These are phyloP conservation scores for Pleurotus salmoneostramineus DNA, from an alignment of 768 basidiomycete species.

Conservation along the genomic window DNA sequence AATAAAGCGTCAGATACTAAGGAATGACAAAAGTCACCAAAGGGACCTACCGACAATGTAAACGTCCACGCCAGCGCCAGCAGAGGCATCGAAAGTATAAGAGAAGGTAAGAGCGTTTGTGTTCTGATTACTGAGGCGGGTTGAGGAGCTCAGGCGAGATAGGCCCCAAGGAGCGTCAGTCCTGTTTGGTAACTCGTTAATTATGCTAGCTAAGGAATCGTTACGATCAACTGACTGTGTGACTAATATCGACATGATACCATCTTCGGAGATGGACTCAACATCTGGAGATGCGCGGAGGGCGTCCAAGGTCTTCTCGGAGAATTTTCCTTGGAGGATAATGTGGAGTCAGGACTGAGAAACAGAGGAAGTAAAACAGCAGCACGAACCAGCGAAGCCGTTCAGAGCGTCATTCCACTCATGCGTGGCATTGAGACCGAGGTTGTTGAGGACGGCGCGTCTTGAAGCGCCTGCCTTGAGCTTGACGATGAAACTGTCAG, in stretches of 20 bases:
- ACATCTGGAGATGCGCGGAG: slow-evolving; percentile 23
- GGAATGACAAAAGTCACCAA: neutral
- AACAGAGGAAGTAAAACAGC: neutral
- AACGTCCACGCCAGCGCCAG: slow-evolving; percentile 34
- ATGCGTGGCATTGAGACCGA: slow-evolving; percentile 7
- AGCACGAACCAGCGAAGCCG: slow-evolving; percentile 19
- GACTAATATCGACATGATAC: slow-evolving; percentile 18
- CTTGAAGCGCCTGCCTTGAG: slow-evolving; percentile 16
- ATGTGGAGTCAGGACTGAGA: neutral
- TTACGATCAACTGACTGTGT: slow-evolving; percentile 1
- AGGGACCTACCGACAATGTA: slow-evolving; percentile 33
- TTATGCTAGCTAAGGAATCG: neutral
- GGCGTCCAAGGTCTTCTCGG: slow-evolving; percentile 18
- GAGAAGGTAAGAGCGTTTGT: slow-evolving; percentile 15
- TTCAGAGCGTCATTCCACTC: slow-evolving; percentile 16
- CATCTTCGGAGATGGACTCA: slow-evolving; percentile 24
- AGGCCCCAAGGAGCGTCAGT: slow-evolving; percentile 30
- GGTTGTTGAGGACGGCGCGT: slow-evolving; percentile 5
- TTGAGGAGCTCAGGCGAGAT: slow-evolving; percentile 19
- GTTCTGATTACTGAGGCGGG: slow-evolving; percentile 12
- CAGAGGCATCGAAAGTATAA: slow-evolving; percentile 26
- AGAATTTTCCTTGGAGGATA: slow-evolving; percentile 13
- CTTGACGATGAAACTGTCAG: slow-evolving; percentile 16
- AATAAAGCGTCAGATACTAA: neutral
- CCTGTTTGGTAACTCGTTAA: slow-evolving; percentile 11